phyloP scores from a whole-genome alignment of 345 rosid genomes.

The Mangifera indica region DNA sequence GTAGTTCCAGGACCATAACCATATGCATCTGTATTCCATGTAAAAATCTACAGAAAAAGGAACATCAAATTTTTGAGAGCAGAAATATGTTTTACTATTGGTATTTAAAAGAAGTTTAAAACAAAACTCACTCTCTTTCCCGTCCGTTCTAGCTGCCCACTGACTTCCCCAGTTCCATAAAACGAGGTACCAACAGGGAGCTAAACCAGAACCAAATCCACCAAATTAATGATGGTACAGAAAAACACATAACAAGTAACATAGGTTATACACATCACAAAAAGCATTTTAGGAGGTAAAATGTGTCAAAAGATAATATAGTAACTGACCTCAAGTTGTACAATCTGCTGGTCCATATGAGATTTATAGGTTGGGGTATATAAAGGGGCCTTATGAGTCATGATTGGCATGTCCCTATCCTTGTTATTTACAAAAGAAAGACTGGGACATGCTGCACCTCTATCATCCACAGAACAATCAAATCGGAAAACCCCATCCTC shows the following conservation, averaged over 20 bases:
- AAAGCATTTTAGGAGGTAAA: background rate
- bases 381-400: conserved; percentile 41
- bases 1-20: conserved; percentile 88
- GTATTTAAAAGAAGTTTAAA: background rate
- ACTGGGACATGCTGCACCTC: conserved; percentile 64
- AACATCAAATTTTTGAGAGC: conserved; percentile 1
- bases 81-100: background rate
- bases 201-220: conserved; percentile 38
- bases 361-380: conserved; percentile 48
- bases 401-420: conserved; percentile 53
- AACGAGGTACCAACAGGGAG: conserved; percentile 76
- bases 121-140: conserved; percentile 69
- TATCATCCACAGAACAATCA: conserved; percentile 57
- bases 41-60: conserved; percentile 55
- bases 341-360: conserved; percentile 56
- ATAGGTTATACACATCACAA: background rate
- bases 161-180: conserved; percentile 96
- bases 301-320: background rate
- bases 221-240: background rate
- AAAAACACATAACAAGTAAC: background rate
- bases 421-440: conserved; percentile 56
- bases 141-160: conserved; percentile 90
- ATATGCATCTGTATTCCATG: conserved; percentile 90
- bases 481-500: conserved; percentile 77
- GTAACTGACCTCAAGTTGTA: conserved; percentile 56